Evolutionary conservation across 306 rosid species (phyloP), one percentile per base, ranked within the genome.

Genomic region (Pyrus pyrifolia): DNA sequence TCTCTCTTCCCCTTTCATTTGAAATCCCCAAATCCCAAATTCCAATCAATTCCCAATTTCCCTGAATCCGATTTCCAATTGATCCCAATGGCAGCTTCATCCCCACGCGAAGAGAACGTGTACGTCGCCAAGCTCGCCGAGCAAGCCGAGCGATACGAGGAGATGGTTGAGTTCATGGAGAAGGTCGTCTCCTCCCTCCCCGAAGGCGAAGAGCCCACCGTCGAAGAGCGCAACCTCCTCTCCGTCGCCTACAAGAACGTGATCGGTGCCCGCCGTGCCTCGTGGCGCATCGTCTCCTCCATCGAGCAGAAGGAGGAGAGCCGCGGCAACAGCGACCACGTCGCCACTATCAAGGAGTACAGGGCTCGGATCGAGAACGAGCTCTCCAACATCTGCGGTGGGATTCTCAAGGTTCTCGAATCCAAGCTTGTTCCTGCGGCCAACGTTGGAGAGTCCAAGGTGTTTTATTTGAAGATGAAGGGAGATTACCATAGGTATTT

Each of bases 221-320:
- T 79, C n/a, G 86, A 83, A 61, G 86, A 83, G 68, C 81, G 86
- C n/a, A 83, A 83, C 73, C 83, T 83, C 35, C 59, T 83, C 64
- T 79, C 83, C 45, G 83, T 83, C 0, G 86, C 86, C 76, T 83
- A 83, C 75, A 83, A 83, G 81, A 83, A 83, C 79, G 72, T 61
- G 55, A 67, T 79, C 70, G 86, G 86, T 27, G 71, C 83, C 27
- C 83, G 79, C 33, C 86, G 86, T 15, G 83, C 86, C 27, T 81
- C 86, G 21, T 83, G 86, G 86, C 76, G 83, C 8, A 83, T 83
- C 66, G 78, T 83, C 27, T 83, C 86, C 18, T 83, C 86, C 42
- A 82, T 82, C 76, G 86, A 82, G 83, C 86, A 83, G 80, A 83
- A 83, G 86, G 86, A 83, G 71, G 83, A 79, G 69, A 51, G 81